phyloP scores from a whole-genome alignment of 2,329 filamentous ascomycete genomes.

The Eutypella sp. region DNA sequence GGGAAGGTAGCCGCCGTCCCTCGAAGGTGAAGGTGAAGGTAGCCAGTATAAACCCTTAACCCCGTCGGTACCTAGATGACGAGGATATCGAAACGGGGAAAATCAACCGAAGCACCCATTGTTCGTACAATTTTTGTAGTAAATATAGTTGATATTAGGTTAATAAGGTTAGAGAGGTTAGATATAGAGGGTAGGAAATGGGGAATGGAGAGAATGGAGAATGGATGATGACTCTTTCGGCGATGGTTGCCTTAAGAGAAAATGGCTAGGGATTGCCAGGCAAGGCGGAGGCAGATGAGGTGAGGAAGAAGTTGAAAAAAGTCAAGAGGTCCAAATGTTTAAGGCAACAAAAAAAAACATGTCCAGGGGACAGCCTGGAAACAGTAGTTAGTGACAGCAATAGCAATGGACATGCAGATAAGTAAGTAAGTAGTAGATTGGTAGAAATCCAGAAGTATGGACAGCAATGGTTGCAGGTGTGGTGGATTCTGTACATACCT shows the following conservation, averaged over 20 bases:
- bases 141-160: too few species aligned
- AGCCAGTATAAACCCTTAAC: too few species aligned
- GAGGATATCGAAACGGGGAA: background rate
- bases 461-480: background rate
- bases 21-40: too few species aligned
- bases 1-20: background rate
- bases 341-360: too few species aligned
- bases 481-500: background rate
- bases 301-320: too few species aligned
- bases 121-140: too few species aligned
- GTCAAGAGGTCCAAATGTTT: too few species aligned
- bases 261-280: background rate
- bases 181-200: background rate
- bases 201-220: background rate
- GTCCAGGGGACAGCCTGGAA: too few species aligned
- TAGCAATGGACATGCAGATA: too few species aligned
- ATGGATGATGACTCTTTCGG: background rate
- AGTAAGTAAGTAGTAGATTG: too few species aligned
- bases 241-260: background rate
- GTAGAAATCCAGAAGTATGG: background rate
- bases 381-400: too few species aligned
- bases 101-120: background rate
- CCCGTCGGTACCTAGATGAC: background rate
- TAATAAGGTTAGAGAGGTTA: too few species aligned
- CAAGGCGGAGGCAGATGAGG: background rate